Percentiles rank a stretch among this genome's conserved stretches.
These are phyloP conservation scores for Fragosphaeria purpurea DNA, from an alignment of 2,329 filamentous ascomycete genomes.

Conservation along the genomic window DNA sequence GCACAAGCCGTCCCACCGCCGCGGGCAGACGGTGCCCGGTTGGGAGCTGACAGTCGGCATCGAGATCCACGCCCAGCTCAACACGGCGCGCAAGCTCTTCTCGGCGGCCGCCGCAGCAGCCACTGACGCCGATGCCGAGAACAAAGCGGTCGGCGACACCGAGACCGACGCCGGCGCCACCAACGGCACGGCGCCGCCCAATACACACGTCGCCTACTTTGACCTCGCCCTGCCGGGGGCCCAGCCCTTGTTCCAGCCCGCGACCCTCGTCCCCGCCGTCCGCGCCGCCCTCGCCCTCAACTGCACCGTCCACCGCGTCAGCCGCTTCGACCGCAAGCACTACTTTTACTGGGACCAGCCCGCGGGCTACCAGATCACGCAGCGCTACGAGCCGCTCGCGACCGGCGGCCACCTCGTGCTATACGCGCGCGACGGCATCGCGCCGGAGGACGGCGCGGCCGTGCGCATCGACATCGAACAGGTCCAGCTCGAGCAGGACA, in stretches of 20 bases:
- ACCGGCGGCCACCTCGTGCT: conserved; percentile 64
- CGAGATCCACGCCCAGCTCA: conserved; percentile 94
- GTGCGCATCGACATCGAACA: conserved; percentile 78
- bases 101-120: conserved; percentile 44
- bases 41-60: conserved; percentile 96
- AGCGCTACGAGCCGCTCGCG: conserved; percentile 72
- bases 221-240: conserved; percentile 83
- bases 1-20: conserved; percentile 35
- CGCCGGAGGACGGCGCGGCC: conserved; percentile 58
- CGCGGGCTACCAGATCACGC: conserved; percentile 92
- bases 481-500: conserved; percentile 95
- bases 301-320: conserved; percentile 66
- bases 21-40: conserved; percentile 45
- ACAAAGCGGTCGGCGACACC: conserved; percentile 65
- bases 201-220: conserved; percentile 80
- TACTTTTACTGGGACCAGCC: conserved; percentile 99
- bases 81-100: conserved; percentile 82
- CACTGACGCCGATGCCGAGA: conserved; percentile 16
- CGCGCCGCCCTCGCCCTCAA: conserved; percentile 77
- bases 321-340: conserved; percentile 90
- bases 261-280: conserved; percentile 78
- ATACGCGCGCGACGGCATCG: conserved; percentile 67
- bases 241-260: conserved; percentile 76
- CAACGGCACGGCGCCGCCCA: conserved; percentile 55
- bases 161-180: background rate